These are phyloP conservation scores for Dioscorea dumetorum DNA, from an alignment of 106 monocot species.

Conservation along the genomic window DNA sequence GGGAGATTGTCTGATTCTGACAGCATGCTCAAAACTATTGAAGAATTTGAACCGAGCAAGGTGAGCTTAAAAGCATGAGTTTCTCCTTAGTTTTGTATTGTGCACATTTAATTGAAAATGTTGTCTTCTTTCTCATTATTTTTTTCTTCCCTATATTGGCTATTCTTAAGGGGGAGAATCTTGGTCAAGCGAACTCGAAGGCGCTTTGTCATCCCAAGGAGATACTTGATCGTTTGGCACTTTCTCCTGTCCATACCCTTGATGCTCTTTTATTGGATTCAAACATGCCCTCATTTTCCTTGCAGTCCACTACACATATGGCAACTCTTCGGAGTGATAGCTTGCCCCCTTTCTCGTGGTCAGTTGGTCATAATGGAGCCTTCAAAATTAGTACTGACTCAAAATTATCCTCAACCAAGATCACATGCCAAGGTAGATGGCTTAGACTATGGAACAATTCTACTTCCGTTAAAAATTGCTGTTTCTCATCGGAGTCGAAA, in stretches of 20 bases:
- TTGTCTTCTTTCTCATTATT: not conserved
- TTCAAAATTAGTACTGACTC: conserved; percentile 38
- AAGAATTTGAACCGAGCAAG: conserved; percentile 23
- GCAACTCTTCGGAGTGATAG: conserved; percentile 10
- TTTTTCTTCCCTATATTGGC: not conserved
- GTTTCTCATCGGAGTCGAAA: conserved; percentile 6
- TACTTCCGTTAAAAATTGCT: conserved; percentile 11
- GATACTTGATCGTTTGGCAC: conserved; percentile 40
- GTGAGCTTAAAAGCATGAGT: conserved; percentile 17
- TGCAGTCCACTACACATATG: not conserved
- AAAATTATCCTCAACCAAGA: conserved; percentile 35
- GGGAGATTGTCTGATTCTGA: conserved; percentile 23
- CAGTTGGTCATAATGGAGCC: conserved; percentile 37
- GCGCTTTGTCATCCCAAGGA: conserved; percentile 43
- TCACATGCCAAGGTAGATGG: conserved; percentile 53
- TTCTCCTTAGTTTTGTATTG: not conserved
- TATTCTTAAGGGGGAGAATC: conserved; percentile 13
- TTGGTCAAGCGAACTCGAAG: conserved; percentile 21
- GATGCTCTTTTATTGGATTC: conserved; percentile 29
- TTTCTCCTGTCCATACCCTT: conserved; percentile 38
- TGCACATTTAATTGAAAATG: not conserved
- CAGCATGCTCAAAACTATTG: conserved; percentile 8
- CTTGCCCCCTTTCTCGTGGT: conserved; percentile 84
- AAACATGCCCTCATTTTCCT: conserved; percentile 7
- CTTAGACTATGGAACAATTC: conserved; percentile 39